Base-by-base conservation (phyloP, 768 basidiomycete species). In the Trametes villosa region DNA sequence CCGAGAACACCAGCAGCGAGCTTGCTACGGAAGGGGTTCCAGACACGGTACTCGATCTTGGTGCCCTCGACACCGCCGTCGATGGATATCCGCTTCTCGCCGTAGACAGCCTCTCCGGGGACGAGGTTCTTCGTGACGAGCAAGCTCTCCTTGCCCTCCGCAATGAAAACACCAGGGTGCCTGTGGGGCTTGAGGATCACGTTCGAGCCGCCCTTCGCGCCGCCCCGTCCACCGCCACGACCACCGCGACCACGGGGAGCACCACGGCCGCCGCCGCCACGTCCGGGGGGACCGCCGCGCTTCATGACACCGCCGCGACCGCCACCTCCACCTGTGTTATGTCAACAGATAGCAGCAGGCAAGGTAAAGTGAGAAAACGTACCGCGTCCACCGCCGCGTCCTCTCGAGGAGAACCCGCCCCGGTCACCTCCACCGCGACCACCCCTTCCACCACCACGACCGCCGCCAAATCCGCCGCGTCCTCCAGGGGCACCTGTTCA, bases 1-100 rank as follows among this genome's bases (percentile, higher is more conserved):
- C 95, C 93, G 60, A 98, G 80, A 50, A 98, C 92, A 75, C 97
- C 97, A 36, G 97, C 97, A 30, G 97, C 97, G 66, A 99, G 75
- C 81, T 98, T 99, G 72, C 85, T 87, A 66, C 97, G 85, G 87
- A 99, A 99, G 47, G 97, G 97, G 79, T 99, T 99, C 97, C 97
- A 99, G 30, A 99, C 97, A 56, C 97, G 84, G 77, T 98, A 99
- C 77, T 99, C 97, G 65, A 86, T 82, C 79, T 99, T 99, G 60
- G 89, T 91, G 42, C 83, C 89, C 44, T 89, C 91, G 20, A 81
- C 84, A 44, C 82, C 86, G 20, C 77, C 79, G 15, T 95, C 93
- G 70, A 98, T 85, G 17, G 89, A 86, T 75, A 98, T 94, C 72
- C 96, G 84, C 81, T 99, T 99, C 77, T 99, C 97, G 62, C 97